phyloP scores from a whole-genome alignment of 2,329 filamentous ascomycete species.

The Fusarium camptoceras region DNA sequence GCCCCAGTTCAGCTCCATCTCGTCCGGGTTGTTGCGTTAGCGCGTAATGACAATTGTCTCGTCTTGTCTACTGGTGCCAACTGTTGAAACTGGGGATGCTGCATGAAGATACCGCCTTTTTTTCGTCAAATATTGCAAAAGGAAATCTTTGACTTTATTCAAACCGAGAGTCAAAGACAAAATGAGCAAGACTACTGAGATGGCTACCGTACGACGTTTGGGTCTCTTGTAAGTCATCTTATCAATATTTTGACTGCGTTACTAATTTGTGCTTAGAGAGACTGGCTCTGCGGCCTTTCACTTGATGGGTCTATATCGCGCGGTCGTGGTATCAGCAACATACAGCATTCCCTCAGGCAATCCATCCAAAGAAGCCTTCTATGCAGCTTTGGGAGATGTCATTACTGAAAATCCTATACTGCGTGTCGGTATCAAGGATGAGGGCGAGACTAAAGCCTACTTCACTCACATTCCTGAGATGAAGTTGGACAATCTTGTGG shows the following conservation, averaged over 20 bases:
- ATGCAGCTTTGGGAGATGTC: slow-evolving; percentile 55
- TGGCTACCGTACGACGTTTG: slow-evolving; percentile 42
- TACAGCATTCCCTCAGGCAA: slow-evolving; percentile 49
- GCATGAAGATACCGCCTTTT: neutral
- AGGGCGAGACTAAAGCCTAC: slow-evolving; percentile 57
- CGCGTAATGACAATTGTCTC: slow-evolving; percentile 8
- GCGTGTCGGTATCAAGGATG: slow-evolving; percentile 60
- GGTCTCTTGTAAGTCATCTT: slow-evolving; percentile 43
- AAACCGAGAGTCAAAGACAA: neutral
- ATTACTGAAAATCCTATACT: slow-evolving; percentile 60
- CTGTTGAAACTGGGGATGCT: neutral
- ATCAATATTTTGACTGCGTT: neutral
- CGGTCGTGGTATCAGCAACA: slow-evolving; percentile 59
- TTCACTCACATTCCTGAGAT: slow-evolving; percentile 59
- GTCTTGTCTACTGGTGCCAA: neutral
- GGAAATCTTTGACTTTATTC: neutral
- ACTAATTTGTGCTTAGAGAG: slow-evolving; percentile 52
- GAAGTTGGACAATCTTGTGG: slow-evolving; percentile 58
- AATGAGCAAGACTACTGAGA: slow-evolving; percentile 19
- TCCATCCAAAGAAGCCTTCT: slow-evolving; percentile 42
- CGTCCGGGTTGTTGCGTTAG: neutral
- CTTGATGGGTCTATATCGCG: slow-evolving; percentile 59
- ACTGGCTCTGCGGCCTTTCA: slow-evolving; percentile 60
- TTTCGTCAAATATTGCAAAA: neutral
- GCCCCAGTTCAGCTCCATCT: slow-evolving; percentile 1